Evolutionary conservation across 441 rosid genomes (phyloP).

Genomic region (Brassica balearica): DNA sequence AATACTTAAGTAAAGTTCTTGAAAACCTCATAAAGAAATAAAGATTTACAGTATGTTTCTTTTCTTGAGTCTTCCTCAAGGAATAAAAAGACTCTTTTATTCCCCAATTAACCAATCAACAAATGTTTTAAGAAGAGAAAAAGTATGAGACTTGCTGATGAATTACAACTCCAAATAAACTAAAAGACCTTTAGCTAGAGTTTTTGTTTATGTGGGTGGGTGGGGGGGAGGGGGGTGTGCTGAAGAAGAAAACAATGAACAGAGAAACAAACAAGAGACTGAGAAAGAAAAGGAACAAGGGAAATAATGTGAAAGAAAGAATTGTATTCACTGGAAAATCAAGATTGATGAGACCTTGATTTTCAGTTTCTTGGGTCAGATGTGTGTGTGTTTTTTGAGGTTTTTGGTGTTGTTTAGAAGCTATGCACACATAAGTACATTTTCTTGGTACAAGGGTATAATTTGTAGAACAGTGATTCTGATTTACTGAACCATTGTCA

Average conservation of each 20-base stretch:
- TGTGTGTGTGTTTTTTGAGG: constrained; percentile 38
- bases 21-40: neutral
- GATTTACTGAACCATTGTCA: constrained; percentile 72
- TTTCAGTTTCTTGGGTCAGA: constrained; percentile 41
- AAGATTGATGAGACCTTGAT: constrained; percentile 29
- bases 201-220: constrained; percentile 37
- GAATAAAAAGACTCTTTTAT: constrained; percentile 37
- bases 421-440: constrained; percentile 49
- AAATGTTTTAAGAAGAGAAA: constrained; percentile 33
- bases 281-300: constrained; percentile 28
- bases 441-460: constrained; percentile 4
- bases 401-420: constrained; percentile 35
- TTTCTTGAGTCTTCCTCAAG: constrained; percentile 8
- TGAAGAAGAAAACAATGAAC: constrained; percentile 40
- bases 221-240: neutral
- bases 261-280: constrained; percentile 33
- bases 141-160: constrained; percentile 42
- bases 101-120: constrained; percentile 48
- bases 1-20: constrained; percentile 4
- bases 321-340: constrained; percentile 42
- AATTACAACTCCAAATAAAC: constrained; percentile 43
- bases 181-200: constrained; percentile 42
- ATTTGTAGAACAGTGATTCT: neutral
- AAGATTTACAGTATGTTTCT: constrained; percentile 14
- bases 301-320: constrained; percentile 39